Conservation (phyloP, 768 basidiomycete species). For the Cyclocybe aegerita region DNA sequence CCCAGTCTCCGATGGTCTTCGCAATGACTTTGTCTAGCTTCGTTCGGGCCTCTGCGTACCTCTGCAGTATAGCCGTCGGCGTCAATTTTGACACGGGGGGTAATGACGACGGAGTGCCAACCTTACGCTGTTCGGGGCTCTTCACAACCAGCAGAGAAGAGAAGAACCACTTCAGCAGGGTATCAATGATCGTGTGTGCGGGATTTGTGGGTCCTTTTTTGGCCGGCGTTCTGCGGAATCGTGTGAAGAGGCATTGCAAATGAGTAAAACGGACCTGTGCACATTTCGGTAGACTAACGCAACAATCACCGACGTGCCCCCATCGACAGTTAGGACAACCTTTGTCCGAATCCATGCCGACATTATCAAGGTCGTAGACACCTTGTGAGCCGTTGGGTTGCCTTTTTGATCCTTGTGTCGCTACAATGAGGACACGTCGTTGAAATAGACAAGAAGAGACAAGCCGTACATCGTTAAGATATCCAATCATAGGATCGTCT, state of each 20-base stretch:
- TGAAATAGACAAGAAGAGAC: neutral
- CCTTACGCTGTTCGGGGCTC: conserved; percentile 16
- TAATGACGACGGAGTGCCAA: neutral
- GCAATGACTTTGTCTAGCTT: conserved; percentile 21
- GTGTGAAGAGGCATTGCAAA: neutral
- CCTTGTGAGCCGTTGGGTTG: neutral
- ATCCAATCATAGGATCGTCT: conserved; percentile 16
- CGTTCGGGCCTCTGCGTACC: conserved; percentile 7
- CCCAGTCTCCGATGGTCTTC: conserved; percentile 20
- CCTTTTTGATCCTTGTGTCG: neutral
- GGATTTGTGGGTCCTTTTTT: conserved; percentile 2
- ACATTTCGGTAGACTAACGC: conserved; percentile 15
- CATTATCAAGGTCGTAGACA: neutral
- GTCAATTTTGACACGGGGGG: neutral
- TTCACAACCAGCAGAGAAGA: neutral
- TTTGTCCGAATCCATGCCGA: conserved; percentile 20
- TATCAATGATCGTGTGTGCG: conserved; percentile 2
- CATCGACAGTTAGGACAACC: conserved; percentile 21
- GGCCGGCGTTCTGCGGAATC: conserved; percentile 2
- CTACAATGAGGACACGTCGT: neutral
- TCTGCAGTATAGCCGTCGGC: neutral
- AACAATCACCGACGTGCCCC: conserved; percentile 20
- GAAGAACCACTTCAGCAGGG: neutral
- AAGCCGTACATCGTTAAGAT: conserved; percentile 13
- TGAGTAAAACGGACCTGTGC: neutral